A percentile compares a stretch with the other conserved stretches of the same genome.
Conservation (phyloP, 1,284 basidiomycete genomes). For the Puccinia polysora region DNA sequence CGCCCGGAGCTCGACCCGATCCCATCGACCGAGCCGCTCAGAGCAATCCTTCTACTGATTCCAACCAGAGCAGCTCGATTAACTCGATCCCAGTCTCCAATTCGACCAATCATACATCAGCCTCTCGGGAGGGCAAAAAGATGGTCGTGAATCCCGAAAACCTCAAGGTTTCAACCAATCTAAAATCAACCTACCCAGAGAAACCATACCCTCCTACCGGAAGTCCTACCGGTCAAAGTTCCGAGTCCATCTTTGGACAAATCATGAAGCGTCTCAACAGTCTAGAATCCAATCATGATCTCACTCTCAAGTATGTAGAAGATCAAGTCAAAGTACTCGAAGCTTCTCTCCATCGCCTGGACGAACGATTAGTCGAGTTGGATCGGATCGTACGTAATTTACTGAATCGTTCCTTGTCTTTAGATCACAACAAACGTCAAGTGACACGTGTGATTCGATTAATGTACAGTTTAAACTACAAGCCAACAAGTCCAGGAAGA, state of each 20-base stretch:
- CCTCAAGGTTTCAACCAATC: not conserved
- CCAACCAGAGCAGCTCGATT: no score
- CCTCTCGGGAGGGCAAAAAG: not conserved
- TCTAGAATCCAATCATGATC: slow-evolving; percentile 80
- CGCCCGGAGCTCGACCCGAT: not conserved
- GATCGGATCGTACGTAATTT: slow-evolving; percentile 21
- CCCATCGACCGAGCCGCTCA: not conserved
- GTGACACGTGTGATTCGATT: not conserved
- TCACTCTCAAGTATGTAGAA: slow-evolving; percentile 81
- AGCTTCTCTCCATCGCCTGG: slow-evolving; percentile 69
- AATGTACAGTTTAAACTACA: slow-evolving; percentile 11
- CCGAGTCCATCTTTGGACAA: slow-evolving; percentile 93
- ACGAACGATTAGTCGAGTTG: slow-evolving; percentile 54
- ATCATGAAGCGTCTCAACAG: slow-evolving; percentile 87
- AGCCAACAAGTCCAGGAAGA: not conserved
- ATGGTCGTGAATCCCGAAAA: not conserved
- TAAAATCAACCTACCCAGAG: not conserved
- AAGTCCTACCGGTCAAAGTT: slow-evolving; percentile 56
- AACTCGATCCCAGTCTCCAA: no score
- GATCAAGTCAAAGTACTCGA: slow-evolving; percentile 77
- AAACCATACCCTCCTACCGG: slow-evolving; percentile 37
- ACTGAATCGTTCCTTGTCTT: not conserved
- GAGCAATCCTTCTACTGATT: no score
- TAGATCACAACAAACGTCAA: not conserved
- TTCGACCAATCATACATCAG: no score